Evolutionary conservation across 176 grass and related monocot genomes (phyloP), one percentile per base, ranked within the genome.

Genomic region (Canna indica): DNA sequence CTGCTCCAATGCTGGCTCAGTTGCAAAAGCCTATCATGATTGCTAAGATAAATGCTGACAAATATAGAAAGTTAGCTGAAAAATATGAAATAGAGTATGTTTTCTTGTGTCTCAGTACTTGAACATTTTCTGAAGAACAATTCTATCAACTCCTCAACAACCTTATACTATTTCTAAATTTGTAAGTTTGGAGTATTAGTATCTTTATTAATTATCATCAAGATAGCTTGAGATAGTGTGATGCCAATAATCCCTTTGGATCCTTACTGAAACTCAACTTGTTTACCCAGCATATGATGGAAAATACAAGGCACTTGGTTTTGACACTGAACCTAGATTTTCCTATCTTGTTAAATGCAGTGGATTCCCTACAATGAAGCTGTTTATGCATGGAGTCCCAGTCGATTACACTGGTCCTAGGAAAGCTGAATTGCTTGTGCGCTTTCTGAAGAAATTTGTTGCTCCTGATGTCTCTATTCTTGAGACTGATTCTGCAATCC

Each of bases 71-170:
- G 63, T 76, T 91, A 12, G 62, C 88, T 35, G 77, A 86, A 12
- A 91, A 90, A 85, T 90, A 97, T 30, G 86, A 80, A 72, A 72
- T 97, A 64, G 88, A 91, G 93, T 97, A 90, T 71, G 84, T 7
- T 46, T 1, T 67, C 78, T 76, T 20, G 26, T 73, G 47, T 7
- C 18, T 83, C 59, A 73, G 42, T 53, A 33, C 53, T 16, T n/a
- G 15, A 27, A 26, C 4, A 10, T 47, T 30, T 18, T 44, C 17
- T 45, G 28, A 18, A 70, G 6, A 47, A 32, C 42, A 31, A 29
- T 16, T 18, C 6, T 20, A 31, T 48, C 14, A 47, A 7, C 13
- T 27, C 41, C 11, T 15, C 15, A 18, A 28, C 16, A 45, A 30
- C 18, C 27, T 1, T 12, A 24, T 25, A 1, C 36, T 44, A 6